Evolutionary conservation across 2,329 filamentous ascomycete species (phyloP).

Genomic region (Epichloe scottii): DNA sequence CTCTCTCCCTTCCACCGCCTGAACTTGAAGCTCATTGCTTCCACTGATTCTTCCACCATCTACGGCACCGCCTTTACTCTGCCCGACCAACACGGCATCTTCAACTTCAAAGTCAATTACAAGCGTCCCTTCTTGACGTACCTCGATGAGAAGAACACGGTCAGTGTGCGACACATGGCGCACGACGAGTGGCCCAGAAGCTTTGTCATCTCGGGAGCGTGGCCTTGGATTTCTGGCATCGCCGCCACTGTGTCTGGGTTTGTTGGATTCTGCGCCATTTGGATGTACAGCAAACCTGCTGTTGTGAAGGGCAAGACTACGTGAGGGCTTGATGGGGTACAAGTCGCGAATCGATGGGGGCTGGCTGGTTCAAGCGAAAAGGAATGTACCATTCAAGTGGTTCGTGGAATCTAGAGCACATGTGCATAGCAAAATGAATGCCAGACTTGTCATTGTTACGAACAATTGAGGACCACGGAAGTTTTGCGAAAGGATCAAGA

Average conservation of each 20-base stretch:
- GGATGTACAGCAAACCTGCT: constrained; percentile 59
- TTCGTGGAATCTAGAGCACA: neutral
- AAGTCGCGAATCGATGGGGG: neutral
- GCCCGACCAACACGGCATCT: constrained; percentile 97
- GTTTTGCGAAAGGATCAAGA: too few species aligned
- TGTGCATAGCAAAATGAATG: neutral
- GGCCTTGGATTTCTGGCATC: constrained; percentile 89
- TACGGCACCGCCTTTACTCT: constrained; percentile 68
- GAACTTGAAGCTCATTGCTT: constrained; percentile 43
- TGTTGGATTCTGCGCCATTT: constrained; percentile 71
- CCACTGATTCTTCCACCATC: constrained; percentile 54
- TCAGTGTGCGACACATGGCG: constrained; percentile 90
- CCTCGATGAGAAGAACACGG: constrained; percentile 86
- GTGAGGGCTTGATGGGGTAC: constrained; percentile 13
- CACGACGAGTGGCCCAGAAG: constrained; percentile 94
- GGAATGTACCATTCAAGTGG: constrained; percentile 1
- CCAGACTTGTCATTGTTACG: neutral
- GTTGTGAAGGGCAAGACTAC: constrained; percentile 15
- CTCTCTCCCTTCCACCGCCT: constrained; percentile 94
- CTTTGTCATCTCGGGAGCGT: constrained; percentile 79
- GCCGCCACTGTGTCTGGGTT: constrained; percentile 74
- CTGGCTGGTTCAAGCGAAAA: neutral
- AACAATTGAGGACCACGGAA: too few species aligned
- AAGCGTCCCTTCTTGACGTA: constrained; percentile 84
- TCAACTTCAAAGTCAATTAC: constrained; percentile 97